A percentile compares a stretch with the other conserved stretches of the same genome.
Evolutionary conservation across 805 yeast genomes (phyloP).

Genomic region (Yarrowia sp.): DNA sequence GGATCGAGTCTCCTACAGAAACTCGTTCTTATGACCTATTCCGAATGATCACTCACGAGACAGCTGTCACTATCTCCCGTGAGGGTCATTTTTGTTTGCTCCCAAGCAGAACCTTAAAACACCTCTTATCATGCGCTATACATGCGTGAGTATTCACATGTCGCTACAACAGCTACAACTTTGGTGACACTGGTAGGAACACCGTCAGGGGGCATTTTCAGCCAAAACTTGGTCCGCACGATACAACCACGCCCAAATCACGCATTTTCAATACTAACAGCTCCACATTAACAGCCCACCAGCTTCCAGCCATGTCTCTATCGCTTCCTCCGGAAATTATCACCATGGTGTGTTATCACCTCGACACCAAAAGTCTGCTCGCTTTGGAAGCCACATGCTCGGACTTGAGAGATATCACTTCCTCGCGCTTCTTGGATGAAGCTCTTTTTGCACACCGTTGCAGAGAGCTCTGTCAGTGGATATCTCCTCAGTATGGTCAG

Average conservation of each 20-base stretch:
- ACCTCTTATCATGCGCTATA: conserved; percentile 25
- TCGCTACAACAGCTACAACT: not conserved
- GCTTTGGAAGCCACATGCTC: conserved; percentile 1
- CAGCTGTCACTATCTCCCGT: too few relatives aligned
- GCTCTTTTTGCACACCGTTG: conserved; percentile 6
- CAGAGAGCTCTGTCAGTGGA: conserved; percentile 8
- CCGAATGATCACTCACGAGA: too few relatives aligned
- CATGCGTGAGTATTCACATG: conserved; percentile 17
- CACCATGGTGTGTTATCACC: conserved; percentile 7
- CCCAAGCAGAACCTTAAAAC: conserved; percentile 15
- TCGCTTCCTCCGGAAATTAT: conserved; percentile 8
- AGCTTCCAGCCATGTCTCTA: not conserved
- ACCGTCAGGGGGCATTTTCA: not conserved
- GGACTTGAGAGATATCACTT: not conserved
- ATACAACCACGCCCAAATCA: too few relatives aligned
- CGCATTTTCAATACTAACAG: not conserved
- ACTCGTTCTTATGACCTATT: too few relatives aligned
- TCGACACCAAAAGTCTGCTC: conserved; percentile 13
- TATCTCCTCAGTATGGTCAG: conserved; percentile 16
- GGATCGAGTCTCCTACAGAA: too few relatives aligned
- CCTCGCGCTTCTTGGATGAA: conserved; percentile 5
- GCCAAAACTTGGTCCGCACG: not conserved
- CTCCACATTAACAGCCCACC: not conserved
- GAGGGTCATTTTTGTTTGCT: not conserved
- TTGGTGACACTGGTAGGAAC: not conserved